Percentiles rank a stretch among this genome's conserved stretches.
Conservation (phyloP, 345 rosid species). For the Kandelia obovata region DNA sequence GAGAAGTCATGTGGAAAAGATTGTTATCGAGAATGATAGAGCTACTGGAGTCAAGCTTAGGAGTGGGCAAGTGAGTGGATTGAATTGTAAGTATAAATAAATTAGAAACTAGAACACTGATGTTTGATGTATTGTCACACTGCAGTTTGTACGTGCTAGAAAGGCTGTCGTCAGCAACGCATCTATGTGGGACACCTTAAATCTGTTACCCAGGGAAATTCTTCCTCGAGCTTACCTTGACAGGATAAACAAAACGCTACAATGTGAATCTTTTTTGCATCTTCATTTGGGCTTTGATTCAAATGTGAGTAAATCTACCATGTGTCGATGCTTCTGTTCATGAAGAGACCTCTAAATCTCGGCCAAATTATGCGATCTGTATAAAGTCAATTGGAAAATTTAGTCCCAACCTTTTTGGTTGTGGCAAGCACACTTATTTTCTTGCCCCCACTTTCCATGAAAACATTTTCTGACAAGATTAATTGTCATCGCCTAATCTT, state of each 20-base stretch:
- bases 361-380: too few relatives aligned
- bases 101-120: background rate
- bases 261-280: slow-evolving; percentile 99
- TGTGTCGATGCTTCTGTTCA: background rate
- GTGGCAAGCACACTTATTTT: background rate
- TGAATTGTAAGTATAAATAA: background rate
- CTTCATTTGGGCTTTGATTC: slow-evolving; percentile 92
- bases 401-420: background rate
- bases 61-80: slow-evolving; percentile 73
- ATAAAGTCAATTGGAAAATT: background rate
- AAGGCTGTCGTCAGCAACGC: slow-evolving; percentile 93
- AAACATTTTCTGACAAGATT: background rate
- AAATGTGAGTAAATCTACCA: slow-evolving; percentile 37
- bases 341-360: background rate
- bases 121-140: background rate
- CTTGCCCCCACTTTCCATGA: background rate
- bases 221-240: slow-evolving; percentile 57
- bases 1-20: slow-evolving; percentile 70
- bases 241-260: slow-evolving; percentile 48
- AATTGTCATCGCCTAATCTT: too few relatives aligned
- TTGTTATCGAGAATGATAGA: slow-evolving; percentile 65
- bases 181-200: slow-evolving; percentile 88
- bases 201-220: slow-evolving; percentile 58
- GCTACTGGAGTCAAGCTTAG: slow-evolving; percentile 80
- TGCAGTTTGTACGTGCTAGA: slow-evolving; percentile 76